phyloP scores from a whole-genome alignment of 2,329 filamentous ascomycete genomes.

The Claviceps purpurea region DNA sequence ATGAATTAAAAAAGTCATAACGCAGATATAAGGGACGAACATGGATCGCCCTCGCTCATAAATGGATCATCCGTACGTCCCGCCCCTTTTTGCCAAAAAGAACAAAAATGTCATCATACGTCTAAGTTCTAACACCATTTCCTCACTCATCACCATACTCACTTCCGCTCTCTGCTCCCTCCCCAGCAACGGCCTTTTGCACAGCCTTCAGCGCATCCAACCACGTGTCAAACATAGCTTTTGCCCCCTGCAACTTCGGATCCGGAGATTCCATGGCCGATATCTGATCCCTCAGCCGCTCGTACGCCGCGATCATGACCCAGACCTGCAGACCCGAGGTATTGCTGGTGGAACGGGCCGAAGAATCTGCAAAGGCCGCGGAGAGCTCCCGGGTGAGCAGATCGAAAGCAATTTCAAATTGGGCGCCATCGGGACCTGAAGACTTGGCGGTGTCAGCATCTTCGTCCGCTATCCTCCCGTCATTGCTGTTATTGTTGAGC shows the following conservation, averaged over 20 bases:
- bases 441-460: constrained; percentile 3
- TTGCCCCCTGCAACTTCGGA: constrained; percentile 17
- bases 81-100: too few relatives aligned
- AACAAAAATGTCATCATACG: too few relatives aligned
- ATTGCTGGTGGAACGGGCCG: constrained; percentile 15
- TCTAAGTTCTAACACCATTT: not conserved
- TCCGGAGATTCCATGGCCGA: constrained; percentile 19
- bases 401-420: constrained; percentile 37
- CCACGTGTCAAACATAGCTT: constrained; percentile 36
- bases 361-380: constrained; percentile 21
- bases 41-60: too few relatives aligned
- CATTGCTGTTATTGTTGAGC: not conserved
- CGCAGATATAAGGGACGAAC: too few relatives aligned
- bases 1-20: too few relatives aligned
- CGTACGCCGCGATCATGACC: constrained; percentile 47
- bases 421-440: constrained; percentile 21
- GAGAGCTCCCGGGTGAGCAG: constrained; percentile 37
- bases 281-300: constrained; percentile 35
- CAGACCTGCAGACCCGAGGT: constrained; percentile 36
- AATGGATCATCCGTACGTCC: too few relatives aligned
- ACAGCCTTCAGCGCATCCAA: constrained; percentile 33
- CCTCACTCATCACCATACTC: constrained; percentile 15
- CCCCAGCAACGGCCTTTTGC: constrained; percentile 21
- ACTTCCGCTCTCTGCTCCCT: constrained; percentile 13
- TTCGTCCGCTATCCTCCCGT: constrained; percentile 6